Conservation (phyloP, 352 stramenopile species). For the Aphanomyces invadans region DNA sequence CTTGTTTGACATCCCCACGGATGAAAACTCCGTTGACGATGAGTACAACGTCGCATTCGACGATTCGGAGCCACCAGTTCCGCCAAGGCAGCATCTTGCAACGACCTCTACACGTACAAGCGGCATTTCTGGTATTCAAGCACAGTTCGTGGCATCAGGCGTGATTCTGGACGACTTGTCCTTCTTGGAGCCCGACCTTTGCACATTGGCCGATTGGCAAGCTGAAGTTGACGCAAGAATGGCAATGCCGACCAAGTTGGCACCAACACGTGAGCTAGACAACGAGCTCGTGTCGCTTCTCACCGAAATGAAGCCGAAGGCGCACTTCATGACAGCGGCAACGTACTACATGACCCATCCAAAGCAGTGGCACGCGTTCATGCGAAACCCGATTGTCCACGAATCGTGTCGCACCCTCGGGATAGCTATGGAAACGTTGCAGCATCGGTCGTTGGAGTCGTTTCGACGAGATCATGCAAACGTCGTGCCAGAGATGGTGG, state of each 20-base stretch:
- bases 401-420: constrained; percentile 7
- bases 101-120: neutral
- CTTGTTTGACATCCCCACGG: constrained; percentile 10
- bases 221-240: constrained; percentile 3
- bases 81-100: neutral
- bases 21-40: neutral
- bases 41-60: constrained; percentile 9
- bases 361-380: neutral
- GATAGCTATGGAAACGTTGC: neutral
- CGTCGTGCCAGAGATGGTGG: constrained; percentile 16
- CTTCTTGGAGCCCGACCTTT: constrained; percentile 15
- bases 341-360: constrained; percentile 14
- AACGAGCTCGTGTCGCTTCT: constrained; percentile 7
- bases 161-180: neutral
- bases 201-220: constrained; percentile 18
- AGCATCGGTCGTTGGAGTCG: neutral
- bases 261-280: neutral
- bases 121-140: neutral
- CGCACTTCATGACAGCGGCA: constrained; percentile 11
- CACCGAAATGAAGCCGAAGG: constrained; percentile 5
- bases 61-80: neutral
- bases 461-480: constrained; percentile 1
- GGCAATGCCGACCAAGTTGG: neutral
- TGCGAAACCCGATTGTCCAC: neutral
- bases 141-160: neutral